phyloP scores from a whole-genome alignment of 2,329 filamentous ascomycete species.

The Ophiostoma australiae region DNA sequence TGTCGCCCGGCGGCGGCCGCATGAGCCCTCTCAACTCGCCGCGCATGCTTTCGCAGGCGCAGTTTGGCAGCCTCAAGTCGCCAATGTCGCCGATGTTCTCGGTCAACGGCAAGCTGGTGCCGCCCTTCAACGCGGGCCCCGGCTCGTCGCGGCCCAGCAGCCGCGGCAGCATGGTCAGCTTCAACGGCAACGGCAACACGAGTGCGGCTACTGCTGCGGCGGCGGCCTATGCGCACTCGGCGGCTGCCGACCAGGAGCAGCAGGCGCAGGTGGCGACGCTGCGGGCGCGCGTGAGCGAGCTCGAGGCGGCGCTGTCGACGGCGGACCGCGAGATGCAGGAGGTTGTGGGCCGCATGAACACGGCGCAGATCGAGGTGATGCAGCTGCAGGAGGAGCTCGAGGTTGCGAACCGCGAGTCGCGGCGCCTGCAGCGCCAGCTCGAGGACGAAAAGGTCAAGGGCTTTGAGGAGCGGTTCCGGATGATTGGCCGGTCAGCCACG shows the following conservation, averaged over 20 bases:
- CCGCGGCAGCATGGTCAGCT: slow-evolving; percentile 40
- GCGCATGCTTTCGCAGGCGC: slow-evolving; percentile 36
- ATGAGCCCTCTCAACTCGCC: slow-evolving; percentile 39
- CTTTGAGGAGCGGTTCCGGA: slow-evolving; percentile 41
- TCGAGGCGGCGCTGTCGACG: slow-evolving; percentile 73
- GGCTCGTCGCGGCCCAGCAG: slow-evolving; percentile 28
- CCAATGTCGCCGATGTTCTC: slow-evolving; percentile 56
- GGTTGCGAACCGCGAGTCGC: slow-evolving; percentile 66
- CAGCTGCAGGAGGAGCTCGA: slow-evolving; percentile 71
- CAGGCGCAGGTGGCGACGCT: slow-evolving; percentile 70
- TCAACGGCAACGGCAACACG: slow-evolving; percentile 38
- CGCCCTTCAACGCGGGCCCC: slow-evolving; percentile 13
- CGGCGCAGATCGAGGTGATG: slow-evolving; percentile 76
- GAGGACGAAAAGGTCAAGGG: slow-evolving; percentile 58
- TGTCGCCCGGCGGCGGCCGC: slow-evolving; percentile 17
- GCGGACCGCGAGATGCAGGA: slow-evolving; percentile 79
- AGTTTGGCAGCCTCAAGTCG: slow-evolving; percentile 7
- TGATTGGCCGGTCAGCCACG: neutral
- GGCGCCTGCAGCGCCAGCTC: slow-evolving; percentile 63
- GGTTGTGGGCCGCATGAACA: slow-evolving; percentile 76
- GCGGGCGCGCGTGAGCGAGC: slow-evolving; percentile 71
- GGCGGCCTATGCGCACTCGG: neutral
- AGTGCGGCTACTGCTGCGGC: neutral
- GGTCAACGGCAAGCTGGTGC: slow-evolving; percentile 32
- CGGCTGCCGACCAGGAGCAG: slow-evolving; percentile 55